phyloP scores from a whole-genome alignment of 2,329 filamentous ascomycete genomes.

The Berkeleyomyces rouxiae region DNA sequence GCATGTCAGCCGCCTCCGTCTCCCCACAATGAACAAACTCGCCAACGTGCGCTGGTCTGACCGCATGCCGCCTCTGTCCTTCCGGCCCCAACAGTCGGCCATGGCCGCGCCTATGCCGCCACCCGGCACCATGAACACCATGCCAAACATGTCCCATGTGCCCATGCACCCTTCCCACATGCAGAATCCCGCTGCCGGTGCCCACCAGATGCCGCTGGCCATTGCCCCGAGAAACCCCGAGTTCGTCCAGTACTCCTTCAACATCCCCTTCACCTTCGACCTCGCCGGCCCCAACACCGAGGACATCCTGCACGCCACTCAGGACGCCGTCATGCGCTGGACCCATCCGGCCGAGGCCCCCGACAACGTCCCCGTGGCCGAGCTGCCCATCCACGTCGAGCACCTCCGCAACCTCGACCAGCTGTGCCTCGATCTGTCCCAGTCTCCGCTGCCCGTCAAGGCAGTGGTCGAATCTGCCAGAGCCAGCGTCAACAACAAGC shows the following conservation, averaged over 20 bases:
- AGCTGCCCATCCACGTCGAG: slow-evolving; percentile 78
- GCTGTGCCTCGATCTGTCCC: slow-evolving; percentile 68
- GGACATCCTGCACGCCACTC: slow-evolving; percentile 84
- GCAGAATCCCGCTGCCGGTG: slow-evolving; percentile 5
- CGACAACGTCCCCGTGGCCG: slow-evolving; percentile 69
- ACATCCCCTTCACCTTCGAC: slow-evolving; percentile 87
- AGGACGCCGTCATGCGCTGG: slow-evolving; percentile 78
- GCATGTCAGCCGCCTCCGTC: slow-evolving; percentile 8
- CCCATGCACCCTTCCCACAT: slow-evolving; percentile 30
- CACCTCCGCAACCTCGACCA: slow-evolving; percentile 67
- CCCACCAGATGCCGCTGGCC: slow-evolving; percentile 11
- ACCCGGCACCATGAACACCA: slow-evolving; percentile 6
- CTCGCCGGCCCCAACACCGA: slow-evolving; percentile 84
- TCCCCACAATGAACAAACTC: slow-evolving; percentile 49
- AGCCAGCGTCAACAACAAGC: slow-evolving; percentile 54
- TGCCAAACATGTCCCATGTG: slow-evolving; percentile 13
- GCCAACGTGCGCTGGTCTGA: slow-evolving; percentile 57
- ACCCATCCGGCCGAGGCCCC: slow-evolving; percentile 77
- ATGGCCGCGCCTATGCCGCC: slow-evolving; percentile 8
- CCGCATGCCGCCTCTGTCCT: slow-evolving; percentile 31
- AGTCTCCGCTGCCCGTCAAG: slow-evolving; percentile 53
- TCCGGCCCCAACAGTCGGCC: slow-evolving; percentile 6
- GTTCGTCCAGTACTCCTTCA: slow-evolving; percentile 75
- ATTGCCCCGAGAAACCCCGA: slow-evolving; percentile 8
- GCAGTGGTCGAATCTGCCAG: slow-evolving; percentile 64